Evolutionary conservation across 176 grass and related monocot genomes (phyloP), one percentile per base, ranked within the genome.

Genomic region (Rhipidocladum racemiflorum): DNA sequence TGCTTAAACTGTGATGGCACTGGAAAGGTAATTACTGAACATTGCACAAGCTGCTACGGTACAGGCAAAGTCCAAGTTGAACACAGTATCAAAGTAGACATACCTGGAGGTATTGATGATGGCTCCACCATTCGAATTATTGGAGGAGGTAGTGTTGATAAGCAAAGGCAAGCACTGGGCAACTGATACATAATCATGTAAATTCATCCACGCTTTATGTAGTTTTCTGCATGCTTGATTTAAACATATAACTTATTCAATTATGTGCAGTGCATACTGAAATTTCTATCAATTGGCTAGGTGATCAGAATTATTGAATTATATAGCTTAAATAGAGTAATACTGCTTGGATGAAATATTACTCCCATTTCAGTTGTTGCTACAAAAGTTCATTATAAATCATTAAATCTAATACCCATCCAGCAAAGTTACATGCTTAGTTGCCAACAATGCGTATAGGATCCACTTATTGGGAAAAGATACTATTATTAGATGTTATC

Each of bases 91-190:
- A 44, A 74, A 85, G 84, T 92, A 62, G 81, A 97, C 75, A 85
- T 97, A 81, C 95, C 92, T 65, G 92, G 90, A 84, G 95, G 95
- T 75, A 86, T 94, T 80, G 83, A 77, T 81, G 84, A 94, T 85
- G 92, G 90, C n/a, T 93, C 74, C 43, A 84, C 90, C 21, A 81
- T 94, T 85, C 84, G 71, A 88, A 72, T 97, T 83, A 71, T 84
- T 68, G 86, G 95, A 61, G 90, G 88, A 83, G 95, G 92, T 72
- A 94, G 75, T 81, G 59, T 88, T 30, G 90, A 97, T 81, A 92
- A 87, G 76, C 81, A 89, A 91, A 97, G 88, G 95, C 76, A 90
- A 77, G 75, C 36, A 61, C 42, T 50, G 65, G 18, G 2, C 6
- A 72, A 45, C 46, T 76, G 36, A 76, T 55, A 9, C 21, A 63